phyloP scores from a whole-genome alignment of 805 yeast genomes.

The Saccharomycopsis vini region DNA sequence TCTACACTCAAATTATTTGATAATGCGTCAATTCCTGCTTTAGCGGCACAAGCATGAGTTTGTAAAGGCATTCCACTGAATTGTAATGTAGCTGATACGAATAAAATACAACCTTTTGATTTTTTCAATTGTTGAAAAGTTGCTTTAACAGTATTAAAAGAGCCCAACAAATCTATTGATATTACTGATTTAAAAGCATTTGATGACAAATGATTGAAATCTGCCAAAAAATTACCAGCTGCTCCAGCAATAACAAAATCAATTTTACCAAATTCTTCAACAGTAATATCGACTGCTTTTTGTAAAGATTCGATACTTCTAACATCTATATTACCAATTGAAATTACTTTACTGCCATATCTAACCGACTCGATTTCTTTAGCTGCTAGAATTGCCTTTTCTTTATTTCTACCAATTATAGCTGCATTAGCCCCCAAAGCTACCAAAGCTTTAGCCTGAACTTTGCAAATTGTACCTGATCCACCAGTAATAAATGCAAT shows the following conservation, averaged over 20 bases:
- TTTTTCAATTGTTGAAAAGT: constrained; percentile 53
- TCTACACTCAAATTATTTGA: constrained; percentile 82
- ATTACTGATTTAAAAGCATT: constrained; percentile 87
- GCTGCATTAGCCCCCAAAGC: constrained; percentile 81
- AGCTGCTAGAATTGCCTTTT: constrained; percentile 61
- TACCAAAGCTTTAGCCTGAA: constrained; percentile 79
- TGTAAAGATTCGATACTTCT: constrained; percentile 53
- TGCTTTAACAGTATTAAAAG: constrained; percentile 85
- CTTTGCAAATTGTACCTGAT: constrained; percentile 91
- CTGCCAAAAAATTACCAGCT: constrained; percentile 86
- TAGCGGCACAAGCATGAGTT: constrained; percentile 87
- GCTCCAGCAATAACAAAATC: constrained; percentile 93
- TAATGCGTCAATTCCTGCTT: constrained; percentile 89
- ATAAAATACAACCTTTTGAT: constrained; percentile 63
- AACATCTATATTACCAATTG: constrained; percentile 70
- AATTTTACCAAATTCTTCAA: constrained; percentile 60
- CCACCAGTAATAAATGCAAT: constrained; percentile 93
- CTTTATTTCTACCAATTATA: constrained; percentile 68
- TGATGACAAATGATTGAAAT: constrained; percentile 66
- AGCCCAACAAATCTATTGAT: constrained; percentile 79
- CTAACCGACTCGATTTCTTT: constrained; percentile 50
- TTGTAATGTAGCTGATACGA: constrained; percentile 85
- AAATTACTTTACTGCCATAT: constrained; percentile 57
- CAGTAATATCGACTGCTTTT: constrained; percentile 57
- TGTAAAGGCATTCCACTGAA: constrained; percentile 86